phyloP scores from a whole-genome alignment of 2,329 filamentous ascomycete genomes.

The Ophiocordyceps australis region DNA sequence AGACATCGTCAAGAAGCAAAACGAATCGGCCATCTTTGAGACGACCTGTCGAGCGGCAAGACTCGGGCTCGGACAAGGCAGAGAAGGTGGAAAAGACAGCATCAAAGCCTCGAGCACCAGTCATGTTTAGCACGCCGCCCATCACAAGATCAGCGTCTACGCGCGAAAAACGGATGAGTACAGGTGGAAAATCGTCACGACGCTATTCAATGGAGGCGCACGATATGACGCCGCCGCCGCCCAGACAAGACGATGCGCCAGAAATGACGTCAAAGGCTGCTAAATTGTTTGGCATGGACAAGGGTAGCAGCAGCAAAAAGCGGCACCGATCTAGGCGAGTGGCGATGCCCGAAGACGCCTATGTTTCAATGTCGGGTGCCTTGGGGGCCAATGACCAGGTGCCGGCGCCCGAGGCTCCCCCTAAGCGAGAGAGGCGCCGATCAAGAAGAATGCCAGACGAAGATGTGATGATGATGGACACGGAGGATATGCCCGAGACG shows the following conservation, averaged over 20 bases:
- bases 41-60: conserved; percentile 41
- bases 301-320: conserved; percentile 21
- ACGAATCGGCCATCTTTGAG: conserved; percentile 42
- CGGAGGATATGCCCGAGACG: conserved; percentile 12
- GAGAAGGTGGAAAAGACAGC: conserved; percentile 27
- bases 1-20: conserved; percentile 42
- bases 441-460: conserved; percentile 17
- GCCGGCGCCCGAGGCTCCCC: conserved; percentile 1
- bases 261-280: conserved; percentile 60
- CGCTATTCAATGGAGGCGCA: conserved; percentile 49
- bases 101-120: conserved; percentile 35
- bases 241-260: conserved; percentile 46
- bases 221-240: conserved; percentile 53
- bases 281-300: conserved; percentile 48
- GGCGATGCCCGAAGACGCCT: conserved; percentile 22
- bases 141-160: conserved; percentile 52
- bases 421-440: conserved; percentile 15
- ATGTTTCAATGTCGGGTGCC: conserved; percentile 27
- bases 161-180: conserved; percentile 41
- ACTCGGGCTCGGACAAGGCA: conserved; percentile 56
- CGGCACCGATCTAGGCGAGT: conserved; percentile 23
- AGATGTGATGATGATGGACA: conserved; percentile 19
- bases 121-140: conserved; percentile 50
- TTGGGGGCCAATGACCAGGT: conserved; percentile 20
- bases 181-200: conserved; percentile 43